Evolutionary conservation across 2,329 filamentous ascomycete genomes (phyloP).

Genomic region (Aspergillus nomiae): DNA sequence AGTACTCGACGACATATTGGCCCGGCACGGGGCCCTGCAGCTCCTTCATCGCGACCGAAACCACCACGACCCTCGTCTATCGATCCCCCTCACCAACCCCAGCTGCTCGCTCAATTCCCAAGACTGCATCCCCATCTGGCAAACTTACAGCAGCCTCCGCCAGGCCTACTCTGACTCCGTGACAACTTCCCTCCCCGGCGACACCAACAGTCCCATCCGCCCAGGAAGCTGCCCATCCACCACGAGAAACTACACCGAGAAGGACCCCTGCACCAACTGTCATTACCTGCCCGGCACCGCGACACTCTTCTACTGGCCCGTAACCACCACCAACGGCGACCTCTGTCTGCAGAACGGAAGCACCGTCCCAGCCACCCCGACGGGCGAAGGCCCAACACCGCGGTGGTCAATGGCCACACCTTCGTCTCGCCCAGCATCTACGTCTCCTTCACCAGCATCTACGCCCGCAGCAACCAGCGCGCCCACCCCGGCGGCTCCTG

Average conservation of each 20-base stretch:
- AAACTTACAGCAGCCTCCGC: constrained; percentile 17
- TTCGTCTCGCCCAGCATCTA: constrained; percentile 25
- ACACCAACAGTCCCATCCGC: constrained; percentile 23
- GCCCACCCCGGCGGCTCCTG: constrained; percentile 20
- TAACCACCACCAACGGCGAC: constrained; percentile 20
- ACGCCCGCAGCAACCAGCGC: constrained; percentile 24
- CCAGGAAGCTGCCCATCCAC: constrained; percentile 18
- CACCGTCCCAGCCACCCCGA: constrained; percentile 19
- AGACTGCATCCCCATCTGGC: constrained; percentile 26
- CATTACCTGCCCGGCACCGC: constrained; percentile 24
- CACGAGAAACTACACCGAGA: constrained; percentile 16
- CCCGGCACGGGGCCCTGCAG: constrained; percentile 23
- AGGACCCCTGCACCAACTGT: constrained; percentile 22
- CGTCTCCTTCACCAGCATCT: constrained; percentile 26
- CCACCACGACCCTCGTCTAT: constrained; percentile 8
- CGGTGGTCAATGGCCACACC: constrained; percentile 21
- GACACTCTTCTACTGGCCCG: constrained; percentile 29
- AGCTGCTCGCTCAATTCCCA: constrained; percentile 17
- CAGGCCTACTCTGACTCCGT: constrained; percentile 11
- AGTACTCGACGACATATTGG: constrained; percentile 19
- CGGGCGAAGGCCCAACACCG: constrained; percentile 20
- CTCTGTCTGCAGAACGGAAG: constrained; percentile 24
- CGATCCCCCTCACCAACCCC: constrained; percentile 8
- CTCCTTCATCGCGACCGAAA: constrained; percentile 7
- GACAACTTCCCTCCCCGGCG: constrained; percentile 13